phyloP scores from a whole-genome alignment of 352 stramenopile genomes.

The Peronospora farinosa region DNA sequence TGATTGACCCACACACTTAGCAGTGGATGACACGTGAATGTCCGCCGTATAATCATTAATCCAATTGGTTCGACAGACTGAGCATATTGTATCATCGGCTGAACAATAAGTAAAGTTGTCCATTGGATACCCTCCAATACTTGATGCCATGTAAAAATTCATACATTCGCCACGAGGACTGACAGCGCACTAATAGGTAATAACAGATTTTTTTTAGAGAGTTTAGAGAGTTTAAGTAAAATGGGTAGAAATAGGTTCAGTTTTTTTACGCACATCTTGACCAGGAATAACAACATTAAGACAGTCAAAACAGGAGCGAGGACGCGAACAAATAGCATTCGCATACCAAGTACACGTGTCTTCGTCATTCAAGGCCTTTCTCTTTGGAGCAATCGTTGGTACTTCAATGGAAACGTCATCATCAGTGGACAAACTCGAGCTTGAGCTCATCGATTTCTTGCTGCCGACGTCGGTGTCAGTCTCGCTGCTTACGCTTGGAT shows the following conservation, averaged over 20 bases:
- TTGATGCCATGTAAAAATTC: constrained; percentile 23
- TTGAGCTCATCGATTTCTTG: too few relatives aligned
- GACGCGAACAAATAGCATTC: constrained; percentile 20
- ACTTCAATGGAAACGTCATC: constrained; percentile 4
- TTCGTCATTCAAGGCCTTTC: constrained; percentile 8
- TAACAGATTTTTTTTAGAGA: too few relatives aligned
- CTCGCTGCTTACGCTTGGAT: too few relatives aligned
- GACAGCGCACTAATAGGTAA: constrained; percentile 28
- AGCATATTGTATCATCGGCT: constrained; percentile 23
- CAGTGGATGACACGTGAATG: constrained; percentile 9
- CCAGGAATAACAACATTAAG: constrained; percentile 29
- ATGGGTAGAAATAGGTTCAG: not conserved
- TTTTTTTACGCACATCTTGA: constrained; percentile 24
- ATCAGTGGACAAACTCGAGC: not conserved
- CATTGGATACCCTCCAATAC: constrained; percentile 22
- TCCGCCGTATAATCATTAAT: constrained; percentile 9
- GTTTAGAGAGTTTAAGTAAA: not conserved
- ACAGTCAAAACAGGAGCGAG: constrained; percentile 34
- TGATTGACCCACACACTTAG: constrained; percentile 25
- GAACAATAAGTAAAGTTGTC: constrained; percentile 39
- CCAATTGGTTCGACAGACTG: constrained; percentile 25
- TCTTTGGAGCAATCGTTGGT: constrained; percentile 22
- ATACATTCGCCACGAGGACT: constrained; percentile 29
- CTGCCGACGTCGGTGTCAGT: too few relatives aligned
- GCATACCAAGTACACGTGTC: constrained; percentile 37